Base-by-base conservation (phyloP, 108 stramenopile species). In the Conticribra weissflogii region DNA sequence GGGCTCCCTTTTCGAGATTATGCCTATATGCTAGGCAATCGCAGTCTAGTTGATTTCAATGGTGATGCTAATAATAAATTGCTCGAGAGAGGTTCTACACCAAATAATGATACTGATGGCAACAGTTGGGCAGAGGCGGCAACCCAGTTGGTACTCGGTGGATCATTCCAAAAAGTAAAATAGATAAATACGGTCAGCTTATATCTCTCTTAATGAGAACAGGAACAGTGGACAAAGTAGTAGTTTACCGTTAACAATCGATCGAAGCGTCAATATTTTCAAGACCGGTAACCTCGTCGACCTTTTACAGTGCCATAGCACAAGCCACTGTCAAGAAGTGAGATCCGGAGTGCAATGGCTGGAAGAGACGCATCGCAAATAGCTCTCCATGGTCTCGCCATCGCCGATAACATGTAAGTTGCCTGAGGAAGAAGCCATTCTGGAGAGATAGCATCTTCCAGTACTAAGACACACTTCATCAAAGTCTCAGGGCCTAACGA, bases 331-430 rank as follows among this genome's bases (percentile, higher is more conserved):
- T 94, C 93, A 29, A 94, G 74, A 48, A 91, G 46, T 27, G 77
- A 51, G 15, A 91, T 73, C 47, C 93, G 54, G 27, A 94, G 54
- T 5, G 88, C 88, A 55, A 90, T 64, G 21, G 85, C 70, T 15
- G 90, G 64, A 1, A 83, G 61, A 45, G 87, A 84, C 30, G 89
- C 88, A 78, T 90, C 93, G 17, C 83, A 71, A 51, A 94, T 71
- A 18, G 90, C 90, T 64, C 88, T 91, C 82, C 84, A 89, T 28
- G 79, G 79, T 2, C 55, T 68, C 28, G 92, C 85, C 23, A 94
- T 54, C 56, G 85, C 81, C n/a, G 87, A 48, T 24, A 83, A 72
- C 22, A 94, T 71, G 51, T 91, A 85, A 28, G 79, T 80, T 46
- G 84, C 73, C 27, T 91, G 79, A 22, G 85, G 66, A 27, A 76